Conservation (phyloP, 2,329 filamentous ascomycete species). For the Stagonosporopsis vannaccii region DNA sequence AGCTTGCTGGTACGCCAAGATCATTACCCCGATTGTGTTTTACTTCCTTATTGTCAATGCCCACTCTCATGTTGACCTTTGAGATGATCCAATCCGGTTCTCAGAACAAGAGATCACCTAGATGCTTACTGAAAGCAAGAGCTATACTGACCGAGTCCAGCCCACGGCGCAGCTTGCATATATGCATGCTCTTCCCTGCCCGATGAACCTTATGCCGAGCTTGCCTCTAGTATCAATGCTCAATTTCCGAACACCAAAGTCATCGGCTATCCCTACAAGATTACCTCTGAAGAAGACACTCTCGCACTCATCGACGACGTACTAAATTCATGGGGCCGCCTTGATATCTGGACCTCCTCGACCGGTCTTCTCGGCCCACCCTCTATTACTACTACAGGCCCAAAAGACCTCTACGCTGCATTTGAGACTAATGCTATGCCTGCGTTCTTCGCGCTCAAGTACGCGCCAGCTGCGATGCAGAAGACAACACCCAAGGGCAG, state of each 20-base stretch:
- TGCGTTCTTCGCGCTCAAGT: constrained; percentile 71
- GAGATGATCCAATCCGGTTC: background rate
- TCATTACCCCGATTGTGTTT: background rate
- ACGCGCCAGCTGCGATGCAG: constrained; percentile 68
- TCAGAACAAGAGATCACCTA: background rate
- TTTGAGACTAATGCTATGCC: constrained; percentile 69
- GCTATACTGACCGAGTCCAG: too few species aligned
- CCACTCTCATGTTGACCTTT: background rate
- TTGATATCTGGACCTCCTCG: constrained; percentile 67
- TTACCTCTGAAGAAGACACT: constrained; percentile 66
- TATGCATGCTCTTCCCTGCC: constrained; percentile 63
- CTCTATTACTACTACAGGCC: constrained; percentile 62
- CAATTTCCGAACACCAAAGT: constrained; percentile 63
- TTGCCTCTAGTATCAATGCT: constrained; percentile 54
- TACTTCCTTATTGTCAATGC: background rate
- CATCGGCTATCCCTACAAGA: constrained; percentile 67
- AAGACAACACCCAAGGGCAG: constrained; percentile 63
- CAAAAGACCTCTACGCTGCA: constrained; percentile 62
- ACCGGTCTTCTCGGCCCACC: constrained; percentile 65
- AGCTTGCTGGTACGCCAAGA: constrained; percentile 61
- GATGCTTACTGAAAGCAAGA: too few species aligned
- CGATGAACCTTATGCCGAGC: constrained; percentile 51
- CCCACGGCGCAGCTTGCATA: constrained; percentile 70
- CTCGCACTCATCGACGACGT: constrained; percentile 68
- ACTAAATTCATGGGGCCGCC: constrained; percentile 63